phyloP scores from a whole-genome alignment of 345 rosid species.

The Salix viminalis region DNA sequence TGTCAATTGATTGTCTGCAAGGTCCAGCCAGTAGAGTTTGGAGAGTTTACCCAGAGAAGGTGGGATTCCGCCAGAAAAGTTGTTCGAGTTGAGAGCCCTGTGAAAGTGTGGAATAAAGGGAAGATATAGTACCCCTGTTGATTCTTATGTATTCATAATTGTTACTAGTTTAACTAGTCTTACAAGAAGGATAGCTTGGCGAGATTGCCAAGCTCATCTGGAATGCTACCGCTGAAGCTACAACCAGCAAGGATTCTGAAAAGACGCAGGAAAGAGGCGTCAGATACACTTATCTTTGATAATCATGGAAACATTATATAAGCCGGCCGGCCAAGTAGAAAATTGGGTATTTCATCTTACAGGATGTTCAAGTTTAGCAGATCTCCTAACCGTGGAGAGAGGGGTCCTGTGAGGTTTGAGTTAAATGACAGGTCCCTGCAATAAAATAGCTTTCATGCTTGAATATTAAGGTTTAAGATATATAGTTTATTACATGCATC shows the following conservation, averaged over 20 bases:
- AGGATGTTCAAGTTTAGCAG: conserved; percentile 69
- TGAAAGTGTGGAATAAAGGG: conserved; percentile 9
- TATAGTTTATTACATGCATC: not conserved
- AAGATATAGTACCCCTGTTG: too few species aligned
- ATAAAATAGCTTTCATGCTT: conserved; percentile 6
- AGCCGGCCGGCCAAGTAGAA: not conserved
- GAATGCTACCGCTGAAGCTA: conserved; percentile 79
- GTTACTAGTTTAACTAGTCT: conserved; percentile 20
- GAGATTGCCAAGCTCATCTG: conserved; percentile 77
- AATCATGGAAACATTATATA: not conserved
- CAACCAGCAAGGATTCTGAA: conserved; percentile 85
- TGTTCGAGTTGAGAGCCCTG: conserved; percentile 96
- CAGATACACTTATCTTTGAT: not conserved
- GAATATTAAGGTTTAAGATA: not conserved
- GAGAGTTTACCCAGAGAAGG: conserved; percentile 75
- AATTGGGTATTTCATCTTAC: conserved; percentile 36
- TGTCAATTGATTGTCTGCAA: conserved; percentile 78
- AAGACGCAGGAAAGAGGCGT: not conserved
- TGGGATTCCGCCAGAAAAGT: conserved; percentile 75
- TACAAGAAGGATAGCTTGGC: conserved; percentile 79
- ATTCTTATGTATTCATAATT: not conserved
- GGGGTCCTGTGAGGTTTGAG: conserved; percentile 62
- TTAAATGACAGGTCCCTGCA: conserved; percentile 87
- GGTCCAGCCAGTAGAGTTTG: conserved; percentile 77
- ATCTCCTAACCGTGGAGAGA: conserved; percentile 72